These are phyloP conservation scores for Phytophthora chlamydospora DNA, from an alignment of 352 stramenopile genomes.

Conservation along the genomic window DNA sequence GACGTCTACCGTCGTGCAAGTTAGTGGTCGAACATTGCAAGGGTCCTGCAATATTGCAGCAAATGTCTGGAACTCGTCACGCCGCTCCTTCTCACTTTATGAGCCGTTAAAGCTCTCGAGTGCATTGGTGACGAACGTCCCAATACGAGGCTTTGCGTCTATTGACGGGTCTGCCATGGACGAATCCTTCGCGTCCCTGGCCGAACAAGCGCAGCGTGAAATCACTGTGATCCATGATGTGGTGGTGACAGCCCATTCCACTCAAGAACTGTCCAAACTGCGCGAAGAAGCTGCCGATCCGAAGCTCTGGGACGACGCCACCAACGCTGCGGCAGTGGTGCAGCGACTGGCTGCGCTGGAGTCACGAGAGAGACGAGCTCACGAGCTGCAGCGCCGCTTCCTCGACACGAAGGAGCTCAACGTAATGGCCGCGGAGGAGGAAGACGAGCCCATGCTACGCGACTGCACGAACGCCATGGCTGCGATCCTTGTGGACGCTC, in stretches of 20 bases:
- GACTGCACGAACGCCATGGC: constrained; percentile 59
- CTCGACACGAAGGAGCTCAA: constrained; percentile 73
- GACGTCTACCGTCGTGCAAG: background rate
- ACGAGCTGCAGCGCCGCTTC: constrained; percentile 50
- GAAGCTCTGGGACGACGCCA: constrained; percentile 72
- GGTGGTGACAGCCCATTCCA: constrained; percentile 38
- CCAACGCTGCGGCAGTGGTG: constrained; percentile 54
- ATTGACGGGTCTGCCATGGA: constrained; percentile 22
- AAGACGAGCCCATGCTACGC: constrained; percentile 51
- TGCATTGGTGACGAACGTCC: no score
- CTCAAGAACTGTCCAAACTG: constrained; percentile 49
- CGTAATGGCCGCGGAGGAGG: constrained; percentile 63
- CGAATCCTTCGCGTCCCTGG: constrained; percentile 49
- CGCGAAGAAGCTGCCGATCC: constrained; percentile 46
- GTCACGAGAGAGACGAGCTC: constrained; percentile 42
- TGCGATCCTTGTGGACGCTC: constrained; percentile 41
- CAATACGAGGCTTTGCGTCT: constrained; percentile 27
- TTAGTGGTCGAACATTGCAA: background rate
- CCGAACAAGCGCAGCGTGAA: constrained; percentile 44
- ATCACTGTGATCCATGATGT: constrained; percentile 62
- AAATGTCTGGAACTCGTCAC: constrained; percentile 4
- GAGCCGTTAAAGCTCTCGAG: background rate
- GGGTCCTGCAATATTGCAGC: constrained; percentile 1
- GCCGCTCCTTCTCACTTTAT: constrained; percentile 9
- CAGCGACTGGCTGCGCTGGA: constrained; percentile 70